Conservation (phyloP, 371 early-diverging fungal genomes). For the Circinella minor region DNA sequence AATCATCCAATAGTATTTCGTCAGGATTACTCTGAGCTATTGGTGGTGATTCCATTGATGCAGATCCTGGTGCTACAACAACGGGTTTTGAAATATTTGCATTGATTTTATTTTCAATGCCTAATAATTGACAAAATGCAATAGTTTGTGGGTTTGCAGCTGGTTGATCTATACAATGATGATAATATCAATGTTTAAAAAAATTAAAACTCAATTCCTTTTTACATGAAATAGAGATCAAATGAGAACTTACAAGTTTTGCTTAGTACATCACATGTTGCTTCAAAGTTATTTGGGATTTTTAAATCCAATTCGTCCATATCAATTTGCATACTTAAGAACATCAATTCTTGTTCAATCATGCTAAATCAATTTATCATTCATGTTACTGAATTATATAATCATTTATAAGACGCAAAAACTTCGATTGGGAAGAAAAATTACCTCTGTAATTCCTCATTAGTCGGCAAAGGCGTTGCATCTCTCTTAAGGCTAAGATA, state of each 20-base stretch:
- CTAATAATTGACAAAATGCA: slow-evolving; percentile 61
- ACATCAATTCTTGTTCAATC: slow-evolving; percentile 32
- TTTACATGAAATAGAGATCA: neutral
- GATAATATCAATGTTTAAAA: neutral
- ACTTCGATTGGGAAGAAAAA: neutral
- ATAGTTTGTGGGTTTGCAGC: slow-evolving; percentile 75
- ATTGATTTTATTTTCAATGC: slow-evolving; percentile 64
- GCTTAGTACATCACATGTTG: slow-evolving; percentile 26
- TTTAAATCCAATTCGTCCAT: slow-evolving; percentile 48
- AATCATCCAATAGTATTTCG: too few species aligned
- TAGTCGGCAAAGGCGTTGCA: slow-evolving; percentile 49
- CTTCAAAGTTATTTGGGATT: slow-evolving; percentile 70
- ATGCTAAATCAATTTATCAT: slow-evolving; percentile 4
- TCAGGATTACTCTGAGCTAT: neutral
- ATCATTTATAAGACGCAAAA: too few species aligned
- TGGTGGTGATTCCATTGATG: too few species aligned
- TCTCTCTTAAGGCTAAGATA: slow-evolving; percentile 46
- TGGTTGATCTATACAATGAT: slow-evolving; percentile 41
- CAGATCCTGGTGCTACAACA: neutral
- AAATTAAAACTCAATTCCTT: too few species aligned
- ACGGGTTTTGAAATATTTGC: neutral
- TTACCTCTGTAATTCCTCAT: slow-evolving; percentile 50
- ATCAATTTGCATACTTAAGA: slow-evolving; percentile 24
- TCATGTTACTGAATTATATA: too few species aligned
- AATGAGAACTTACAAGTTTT: neutral